Evolutionary conservation across 768 basidiomycete species (phyloP).

Genomic region (Leucosporidium creatinivorum): DNA sequence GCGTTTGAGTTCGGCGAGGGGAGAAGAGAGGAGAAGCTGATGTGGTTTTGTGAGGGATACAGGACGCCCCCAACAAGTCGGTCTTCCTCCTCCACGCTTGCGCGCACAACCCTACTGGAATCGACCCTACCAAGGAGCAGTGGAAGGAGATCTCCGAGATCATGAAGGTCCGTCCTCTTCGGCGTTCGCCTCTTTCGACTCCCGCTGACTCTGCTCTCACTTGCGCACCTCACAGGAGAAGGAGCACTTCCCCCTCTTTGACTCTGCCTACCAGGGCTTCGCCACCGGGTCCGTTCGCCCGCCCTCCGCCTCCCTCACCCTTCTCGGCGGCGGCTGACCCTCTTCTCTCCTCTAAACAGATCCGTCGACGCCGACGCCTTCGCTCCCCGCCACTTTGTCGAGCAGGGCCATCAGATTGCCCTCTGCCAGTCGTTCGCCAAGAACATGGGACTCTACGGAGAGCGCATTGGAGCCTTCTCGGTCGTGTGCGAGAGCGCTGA

Average conservation of each 20-base stretch:
- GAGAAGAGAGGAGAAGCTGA: neutral
- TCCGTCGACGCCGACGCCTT: conserved; percentile 77
- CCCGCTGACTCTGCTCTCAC: neutral
- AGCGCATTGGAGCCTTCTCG: conserved; percentile 91
- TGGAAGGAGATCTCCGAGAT: conserved; percentile 71
- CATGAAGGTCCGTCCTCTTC: conserved; percentile 49
- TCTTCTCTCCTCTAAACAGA: neutral
- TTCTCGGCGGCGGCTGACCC: neutral
- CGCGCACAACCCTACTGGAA: conserved; percentile 94
- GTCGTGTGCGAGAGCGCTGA: conserved; percentile 61
- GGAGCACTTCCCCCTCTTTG: conserved; percentile 94
- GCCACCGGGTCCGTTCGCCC: conserved; percentile 58
- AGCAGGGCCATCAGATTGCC: conserved; percentile 84
- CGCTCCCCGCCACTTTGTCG: conserved; percentile 88
- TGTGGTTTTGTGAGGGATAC: conserved; percentile 44
- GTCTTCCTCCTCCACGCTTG: conserved; percentile 88
- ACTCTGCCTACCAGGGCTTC: conserved; percentile 99
- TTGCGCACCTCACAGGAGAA: conserved; percentile 20
- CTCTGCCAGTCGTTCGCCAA: conserved; percentile 96
- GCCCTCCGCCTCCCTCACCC: conserved; percentile 42
- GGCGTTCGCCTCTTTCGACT: neutral
- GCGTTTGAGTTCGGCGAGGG: neutral
- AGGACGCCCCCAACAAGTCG: conserved; percentile 63
- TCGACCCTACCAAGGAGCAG: conserved; percentile 81
- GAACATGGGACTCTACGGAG: conserved; percentile 89